Percentiles rank a stretch among this genome's conserved stretches.
phyloP scores from a whole-genome alignment of 148 eudicot species.

The Fagopyrum homotropicum region DNA sequence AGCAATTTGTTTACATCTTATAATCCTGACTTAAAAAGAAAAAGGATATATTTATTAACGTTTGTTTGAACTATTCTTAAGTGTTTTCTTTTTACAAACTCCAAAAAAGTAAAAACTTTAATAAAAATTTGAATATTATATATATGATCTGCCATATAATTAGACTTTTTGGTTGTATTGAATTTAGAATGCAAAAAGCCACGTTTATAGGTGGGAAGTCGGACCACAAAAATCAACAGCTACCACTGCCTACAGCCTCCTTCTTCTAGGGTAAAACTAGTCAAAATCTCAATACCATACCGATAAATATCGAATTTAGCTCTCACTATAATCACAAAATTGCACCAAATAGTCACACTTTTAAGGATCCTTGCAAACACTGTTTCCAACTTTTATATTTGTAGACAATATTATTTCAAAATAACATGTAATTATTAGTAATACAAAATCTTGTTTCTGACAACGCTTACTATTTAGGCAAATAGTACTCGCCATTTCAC shows the following conservation, averaged over 20 bases:
- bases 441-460: too few relatives aligned
- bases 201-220: conserved; percentile 5
- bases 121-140: neutral
- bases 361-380: too few relatives aligned
- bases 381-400: neutral
- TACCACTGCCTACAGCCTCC: neutral
- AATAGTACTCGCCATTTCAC: too few relatives aligned
- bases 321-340: neutral
- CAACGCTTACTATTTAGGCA: too few relatives aligned
- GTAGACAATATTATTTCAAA: too few relatives aligned
- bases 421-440: too few relatives aligned
- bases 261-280: conserved; percentile 4
- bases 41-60: neutral
- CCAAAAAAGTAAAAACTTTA: neutral
- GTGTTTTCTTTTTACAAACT: neutral
- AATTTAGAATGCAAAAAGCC: neutral
- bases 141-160: neutral
- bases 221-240: conserved; percentile 14
- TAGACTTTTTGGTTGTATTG: conserved; percentile 8
- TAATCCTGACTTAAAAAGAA: neutral
- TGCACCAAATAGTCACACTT: too few relatives aligned
- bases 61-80: neutral
- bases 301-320: neutral
- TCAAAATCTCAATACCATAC: conserved; percentile 4
- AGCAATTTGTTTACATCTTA: neutral